A percentile compares a stretch with the other conserved stretches of the same genome.
Conservation (phyloP, 495 filamentous ascomycete genomes). For the Aspergillus coremiiformis region DNA sequence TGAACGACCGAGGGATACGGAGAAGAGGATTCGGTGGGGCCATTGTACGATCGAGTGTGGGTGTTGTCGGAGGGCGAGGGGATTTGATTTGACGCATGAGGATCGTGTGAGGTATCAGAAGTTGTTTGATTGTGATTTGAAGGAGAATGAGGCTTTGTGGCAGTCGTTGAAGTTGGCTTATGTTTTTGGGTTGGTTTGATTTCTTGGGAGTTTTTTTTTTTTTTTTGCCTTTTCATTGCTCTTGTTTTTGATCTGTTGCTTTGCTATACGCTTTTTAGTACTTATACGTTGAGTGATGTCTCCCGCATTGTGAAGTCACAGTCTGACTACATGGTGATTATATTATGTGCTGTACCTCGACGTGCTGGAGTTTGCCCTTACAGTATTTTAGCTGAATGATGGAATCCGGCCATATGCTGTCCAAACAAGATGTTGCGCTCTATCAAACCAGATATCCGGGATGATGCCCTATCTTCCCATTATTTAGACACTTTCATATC, state of each 20-base stretch:
- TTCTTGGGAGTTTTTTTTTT: not conserved
- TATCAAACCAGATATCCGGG: no score
- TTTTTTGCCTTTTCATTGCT: not conserved
- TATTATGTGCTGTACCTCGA: no score
- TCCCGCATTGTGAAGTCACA: no score
- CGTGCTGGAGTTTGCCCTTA: no score
- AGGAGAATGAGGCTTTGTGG: slow-evolving; percentile 1
- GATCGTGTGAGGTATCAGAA: slow-evolving; percentile 1
- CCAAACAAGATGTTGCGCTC: no score
- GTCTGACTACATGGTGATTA: not conserved
- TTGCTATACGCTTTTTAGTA: no score
- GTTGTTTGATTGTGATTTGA: slow-evolving; percentile 1
- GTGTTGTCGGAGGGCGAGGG: slow-evolving; percentile 1
- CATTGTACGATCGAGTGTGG: slow-evolving; percentile 5
- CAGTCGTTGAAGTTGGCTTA: not conserved
- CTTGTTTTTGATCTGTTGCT: no score
- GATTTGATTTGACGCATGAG: slow-evolving; percentile 2
- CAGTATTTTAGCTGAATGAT: no score
- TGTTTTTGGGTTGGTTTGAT: slow-evolving; percentile 1
- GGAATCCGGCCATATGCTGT: no score
- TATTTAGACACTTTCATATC: no score
- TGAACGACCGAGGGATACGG: not conserved
- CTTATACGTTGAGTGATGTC: no score
- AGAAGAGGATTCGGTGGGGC: not conserved
- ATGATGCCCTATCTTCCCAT: no score